Evolutionary conservation across 2,329 filamentous ascomycete genomes (phyloP).

Genomic region (Coniochaeta sp.): DNA sequence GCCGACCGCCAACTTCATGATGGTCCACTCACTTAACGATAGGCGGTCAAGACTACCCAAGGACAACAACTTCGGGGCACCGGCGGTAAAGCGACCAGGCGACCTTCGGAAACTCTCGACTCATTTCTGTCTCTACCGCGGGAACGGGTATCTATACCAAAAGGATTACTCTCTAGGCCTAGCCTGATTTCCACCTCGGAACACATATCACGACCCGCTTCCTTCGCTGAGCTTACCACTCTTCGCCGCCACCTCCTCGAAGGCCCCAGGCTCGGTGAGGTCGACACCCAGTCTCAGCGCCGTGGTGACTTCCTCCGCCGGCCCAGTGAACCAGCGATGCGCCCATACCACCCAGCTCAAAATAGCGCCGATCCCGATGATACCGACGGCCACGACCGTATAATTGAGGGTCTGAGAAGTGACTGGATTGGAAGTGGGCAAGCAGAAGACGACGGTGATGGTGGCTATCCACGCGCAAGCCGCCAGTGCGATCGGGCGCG

Average conservation of each 20-base stretch:
- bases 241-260: slow-evolving; percentile 19
- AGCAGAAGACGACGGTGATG: slow-evolving; percentile 50
- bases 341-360: slow-evolving; percentile 45
- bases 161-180: neutral
- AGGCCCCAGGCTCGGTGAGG: slow-evolving; percentile 33
- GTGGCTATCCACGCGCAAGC: slow-evolving; percentile 45
- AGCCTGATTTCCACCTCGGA: neutral
- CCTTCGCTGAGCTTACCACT: neutral
- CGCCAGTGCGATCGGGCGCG: slow-evolving; percentile 36
- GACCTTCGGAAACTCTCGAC: neutral
- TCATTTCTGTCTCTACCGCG: neutral
- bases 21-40: neutral
- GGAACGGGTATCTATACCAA: neutral
- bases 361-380: slow-evolving; percentile 40
- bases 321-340: slow-evolving; percentile 47
- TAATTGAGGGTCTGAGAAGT: slow-evolving; percentile 52
- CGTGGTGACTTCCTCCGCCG: slow-evolving; percentile 42
- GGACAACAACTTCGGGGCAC: neutral
- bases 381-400: slow-evolving; percentile 50
- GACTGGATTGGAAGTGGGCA: slow-evolving; percentile 48
- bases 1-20: neutral
- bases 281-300: slow-evolving; percentile 41
- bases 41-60: neutral
- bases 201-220: neutral
- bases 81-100: neutral